Base-by-base conservation (phyloP, 2,329 filamentous ascomycete genomes). In the Pezizomycotina sp. region DNA sequence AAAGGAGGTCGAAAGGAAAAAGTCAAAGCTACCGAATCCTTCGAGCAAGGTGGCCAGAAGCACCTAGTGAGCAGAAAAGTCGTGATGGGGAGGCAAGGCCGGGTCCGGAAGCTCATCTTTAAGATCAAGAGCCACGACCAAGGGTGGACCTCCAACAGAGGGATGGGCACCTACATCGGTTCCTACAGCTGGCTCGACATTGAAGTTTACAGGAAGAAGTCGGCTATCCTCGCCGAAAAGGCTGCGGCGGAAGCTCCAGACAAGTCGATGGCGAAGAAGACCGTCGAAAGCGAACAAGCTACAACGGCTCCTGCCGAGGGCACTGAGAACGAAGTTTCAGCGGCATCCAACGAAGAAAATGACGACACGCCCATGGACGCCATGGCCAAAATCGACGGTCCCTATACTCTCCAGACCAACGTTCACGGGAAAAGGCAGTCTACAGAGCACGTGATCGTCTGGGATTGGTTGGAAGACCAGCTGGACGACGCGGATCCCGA, bases 151-250 rank as follows among this genome's bases (percentile, higher is more conserved):
- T 27, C 29, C 7, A 31, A 5, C 5, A 12, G 25, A 4, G 24
- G 37, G 21, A 8, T 27, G 6, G 36, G 36, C 6, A 34, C 24
- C 14, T 44, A 34, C 12, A 20, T 26, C 4, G 36, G 16, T 1
- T 9, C 20, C 12, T 40, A 30, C 29, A 44, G 36, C 26, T 44
- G 41, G 41, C 2, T 40, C 1, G 41, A 44, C 14, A 31, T 44
- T 9, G 41, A 44, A n/a, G 13, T 44, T 12, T 44, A 37, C 36
- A 29, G 41, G 10, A 5, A 4, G 19, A 6, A 7, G 6, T 27
- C n/a, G 12, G 9, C 10, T 14, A 16, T 22, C 23, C 19, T 14
- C 4, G 20, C 25, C 8, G 5, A 3, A 10, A 15, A n/a, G 18
- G 5, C n/a, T 10, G 20, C 20, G n/a, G 20, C 7, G 12, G 16